These are phyloP conservation scores for Galerina sulciceps DNA, from an alignment of 768 basidiomycete species.

Conservation along the genomic window DNA sequence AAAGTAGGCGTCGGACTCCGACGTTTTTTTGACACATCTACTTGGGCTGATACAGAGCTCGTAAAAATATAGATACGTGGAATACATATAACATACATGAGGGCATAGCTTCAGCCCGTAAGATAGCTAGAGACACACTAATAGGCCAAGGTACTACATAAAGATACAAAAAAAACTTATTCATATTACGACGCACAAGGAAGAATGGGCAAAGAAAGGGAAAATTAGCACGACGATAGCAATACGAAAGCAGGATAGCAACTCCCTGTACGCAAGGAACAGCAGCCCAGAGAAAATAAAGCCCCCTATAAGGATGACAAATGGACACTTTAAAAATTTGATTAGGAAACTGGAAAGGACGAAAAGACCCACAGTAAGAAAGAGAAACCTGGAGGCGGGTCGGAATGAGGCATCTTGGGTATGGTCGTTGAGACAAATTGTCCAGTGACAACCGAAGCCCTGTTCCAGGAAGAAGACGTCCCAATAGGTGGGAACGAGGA, in stretches of 20 bases:
- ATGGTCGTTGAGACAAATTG: background rate
- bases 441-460: background rate
- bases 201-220: background rate
- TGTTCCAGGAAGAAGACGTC: background rate
- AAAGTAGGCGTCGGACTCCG: conserved; percentile 7
- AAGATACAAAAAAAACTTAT: background rate
- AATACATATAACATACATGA: too few species aligned
- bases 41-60: background rate
- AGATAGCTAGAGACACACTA: too few species aligned
- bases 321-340: background rate
- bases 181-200: background rate
- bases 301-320: background rate
- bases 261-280: background rate
- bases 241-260: background rate
- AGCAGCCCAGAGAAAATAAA: background rate
- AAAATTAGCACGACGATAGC: conserved; percentile 6
- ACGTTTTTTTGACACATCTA: conserved; percentile 4
- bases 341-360: background rate
- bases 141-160: too few species aligned
- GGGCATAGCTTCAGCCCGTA: too few species aligned
- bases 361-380: conserved; percentile 1
- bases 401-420: background rate
- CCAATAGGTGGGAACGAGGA: background rate
- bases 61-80: too few species aligned
- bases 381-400: background rate